Base-by-base conservation (phyloP, 805 yeast genomes). In the Yarrowia alimentaria region DNA sequence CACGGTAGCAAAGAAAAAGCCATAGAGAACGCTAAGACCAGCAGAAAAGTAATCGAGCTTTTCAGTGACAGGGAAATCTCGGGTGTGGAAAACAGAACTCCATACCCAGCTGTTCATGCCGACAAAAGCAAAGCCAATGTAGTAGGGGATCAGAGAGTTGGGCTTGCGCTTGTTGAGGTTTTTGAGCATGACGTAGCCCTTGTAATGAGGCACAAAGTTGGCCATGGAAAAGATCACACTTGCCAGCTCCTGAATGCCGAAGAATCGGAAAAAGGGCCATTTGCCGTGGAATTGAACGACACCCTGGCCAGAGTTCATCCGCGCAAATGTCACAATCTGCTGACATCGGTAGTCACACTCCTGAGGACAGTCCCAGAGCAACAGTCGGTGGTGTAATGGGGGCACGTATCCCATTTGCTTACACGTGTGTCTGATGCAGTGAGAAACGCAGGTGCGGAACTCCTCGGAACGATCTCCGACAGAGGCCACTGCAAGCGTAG, bases 271-370 rank as follows among this genome's bases (percentile, higher is more conserved):
- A 61, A 93, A 93, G 2, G 98, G 98, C 99, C 99, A 93, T 68
- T 93, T 93, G 0, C 99, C 99, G 65, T 93, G 96, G 68, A 87
- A 93, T 64, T 93, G 99, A 31, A 75, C 74, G 0, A 87, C 69
- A 52, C 79, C 81, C 54, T 75, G 72, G n/a, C 74, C 71, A 2
- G 66, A 56, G 0, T 53, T 57, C 12, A 68, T 66, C 17, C 95
- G 71, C 29, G 76, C 69, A 1, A 61, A 60, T 0, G 96, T 89
- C 35, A 91, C 70, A 7, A 78, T 63, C 52, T 88, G 80, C 65
- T 93, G 98, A 64, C 99, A 93, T 58, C 81, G 84, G 65, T 93
- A 93, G 67, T 93, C 98, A 67, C 99, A 93, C 61, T 93, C 81
- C 21, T 81, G 75, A 2, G 67, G 67, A 62, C 95, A 87, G 53